These are phyloP conservation scores for Hanseniaspora vineae DNA, from an alignment of 805 yeast species.

Conservation along the genomic window DNA sequence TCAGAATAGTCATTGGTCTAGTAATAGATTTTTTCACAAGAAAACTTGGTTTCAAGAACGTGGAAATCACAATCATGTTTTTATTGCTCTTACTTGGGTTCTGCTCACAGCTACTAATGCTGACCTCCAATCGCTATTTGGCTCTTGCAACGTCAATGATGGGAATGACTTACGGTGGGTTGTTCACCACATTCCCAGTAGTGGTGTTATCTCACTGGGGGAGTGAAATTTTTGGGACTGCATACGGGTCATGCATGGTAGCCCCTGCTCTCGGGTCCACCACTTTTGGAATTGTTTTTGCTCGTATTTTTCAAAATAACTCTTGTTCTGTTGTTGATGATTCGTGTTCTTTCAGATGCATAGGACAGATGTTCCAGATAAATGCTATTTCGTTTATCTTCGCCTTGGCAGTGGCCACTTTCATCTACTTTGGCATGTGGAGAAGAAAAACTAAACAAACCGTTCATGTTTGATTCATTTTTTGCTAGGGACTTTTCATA, in stretches of 20 bases:
- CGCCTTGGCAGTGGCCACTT: not conserved
- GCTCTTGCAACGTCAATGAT: conserved; percentile 32
- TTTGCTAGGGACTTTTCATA: not conserved
- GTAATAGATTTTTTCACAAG: conserved; percentile 45
- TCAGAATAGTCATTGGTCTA: conserved; percentile 57
- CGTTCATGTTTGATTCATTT: not conserved
- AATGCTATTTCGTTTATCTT: not conserved
- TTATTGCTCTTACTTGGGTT: conserved; percentile 24
- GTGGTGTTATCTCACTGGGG: conserved; percentile 81
- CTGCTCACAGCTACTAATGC: conserved; percentile 24
- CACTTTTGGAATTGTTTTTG: conserved; percentile 57
- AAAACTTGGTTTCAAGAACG: conserved; percentile 7
- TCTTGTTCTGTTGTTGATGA: conserved; percentile 10
- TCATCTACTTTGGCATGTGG: not conserved
- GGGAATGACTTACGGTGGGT: conserved; percentile 70
- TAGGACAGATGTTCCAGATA: not conserved
- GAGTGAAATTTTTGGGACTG: conserved; percentile 73
- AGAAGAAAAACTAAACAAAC: not conserved
- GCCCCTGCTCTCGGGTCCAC: conserved; percentile 81
- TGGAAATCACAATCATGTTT: conserved; percentile 23
- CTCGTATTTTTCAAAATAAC: conserved; percentile 39
- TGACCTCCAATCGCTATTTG: conserved; percentile 11
- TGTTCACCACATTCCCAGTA: conserved; percentile 80
- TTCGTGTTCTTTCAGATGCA: not conserved
- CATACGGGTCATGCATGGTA: conserved; percentile 82